Evolutionary conservation across 1,284 basidiomycete species (phyloP).

Genomic region (Trichosporon ovoides): DNA sequence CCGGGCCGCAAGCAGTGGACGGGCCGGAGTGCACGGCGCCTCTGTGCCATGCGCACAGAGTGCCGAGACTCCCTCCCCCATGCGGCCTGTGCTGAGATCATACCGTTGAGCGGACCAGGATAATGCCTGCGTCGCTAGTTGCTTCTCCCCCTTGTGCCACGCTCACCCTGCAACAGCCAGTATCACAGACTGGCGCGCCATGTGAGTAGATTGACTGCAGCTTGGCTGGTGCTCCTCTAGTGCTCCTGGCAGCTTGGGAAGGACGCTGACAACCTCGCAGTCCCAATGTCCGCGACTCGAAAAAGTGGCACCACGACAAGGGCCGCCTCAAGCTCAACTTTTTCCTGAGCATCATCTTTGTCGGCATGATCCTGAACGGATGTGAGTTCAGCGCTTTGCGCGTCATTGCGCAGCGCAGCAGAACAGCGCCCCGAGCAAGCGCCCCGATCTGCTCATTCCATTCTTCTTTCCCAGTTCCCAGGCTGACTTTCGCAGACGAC

Average conservation of each 20-base stretch:
- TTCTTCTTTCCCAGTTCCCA: not conserved
- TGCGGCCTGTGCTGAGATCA: constrained; percentile 49
- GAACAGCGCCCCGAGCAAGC: too few species aligned
- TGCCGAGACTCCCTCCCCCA: constrained; percentile 6
- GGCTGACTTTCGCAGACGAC: constrained; percentile 36
- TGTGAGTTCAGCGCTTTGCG: constrained; percentile 33
- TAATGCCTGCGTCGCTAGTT: constrained; percentile 52
- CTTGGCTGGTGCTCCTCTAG: not conserved
- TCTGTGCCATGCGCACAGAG: not conserved
- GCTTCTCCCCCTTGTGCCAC: constrained; percentile 26
- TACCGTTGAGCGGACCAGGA: constrained; percentile 52
- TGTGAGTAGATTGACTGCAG: constrained; percentile 38
- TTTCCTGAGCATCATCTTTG: constrained; percentile 49
- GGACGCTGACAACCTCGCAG: constrained; percentile 22
- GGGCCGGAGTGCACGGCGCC: not conserved
- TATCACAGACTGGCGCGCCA: constrained; percentile 42
- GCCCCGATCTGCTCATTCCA: too few species aligned
- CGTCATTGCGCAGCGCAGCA: too few species aligned
- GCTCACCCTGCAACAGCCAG: constrained; percentile 28
- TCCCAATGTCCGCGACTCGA: constrained; percentile 42
- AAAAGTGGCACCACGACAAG: constrained; percentile 45
- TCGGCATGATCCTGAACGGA: constrained; percentile 50
- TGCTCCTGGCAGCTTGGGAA: not conserved
- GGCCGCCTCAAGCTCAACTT: constrained; percentile 50
- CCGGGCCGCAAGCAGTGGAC: constrained; percentile 24